Evolutionary conservation across 768 basidiomycete genomes (phyloP).

Genomic region (Crassisporium funariophilum): DNA sequence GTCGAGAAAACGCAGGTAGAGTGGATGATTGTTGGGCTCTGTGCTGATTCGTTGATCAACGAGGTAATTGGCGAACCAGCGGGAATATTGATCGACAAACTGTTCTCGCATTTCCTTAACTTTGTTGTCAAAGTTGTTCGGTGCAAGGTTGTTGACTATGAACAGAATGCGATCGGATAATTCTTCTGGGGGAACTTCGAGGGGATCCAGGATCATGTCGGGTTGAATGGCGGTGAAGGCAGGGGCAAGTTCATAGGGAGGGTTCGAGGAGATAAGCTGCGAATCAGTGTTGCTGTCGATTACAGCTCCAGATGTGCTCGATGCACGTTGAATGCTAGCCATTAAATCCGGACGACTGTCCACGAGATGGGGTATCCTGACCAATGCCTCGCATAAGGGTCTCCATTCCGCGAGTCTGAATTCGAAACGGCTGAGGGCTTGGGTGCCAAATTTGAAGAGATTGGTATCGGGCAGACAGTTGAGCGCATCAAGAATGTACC

Average conservation of each 20-base stretch:
- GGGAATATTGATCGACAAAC: constrained; percentile 81
- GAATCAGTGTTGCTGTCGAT: constrained; percentile 42
- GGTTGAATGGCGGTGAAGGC: constrained; percentile 78
- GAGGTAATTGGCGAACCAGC: constrained; percentile 98
- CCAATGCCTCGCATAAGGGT: constrained; percentile 85
- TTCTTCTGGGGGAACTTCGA: constrained; percentile 78
- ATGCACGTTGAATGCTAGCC: constrained; percentile 67
- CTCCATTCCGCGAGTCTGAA: constrained; percentile 89
- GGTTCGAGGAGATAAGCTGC: constrained; percentile 29
- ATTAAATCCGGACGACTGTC: constrained; percentile 85
- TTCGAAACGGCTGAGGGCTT: constrained; percentile 89
- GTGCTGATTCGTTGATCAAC: constrained; percentile 95
- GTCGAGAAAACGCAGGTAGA: constrained; percentile 94
- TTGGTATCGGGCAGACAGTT: constrained; percentile 90
- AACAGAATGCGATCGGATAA: constrained; percentile 93
- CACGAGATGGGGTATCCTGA: constrained; percentile 83
- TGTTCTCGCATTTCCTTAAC: constrained; percentile 81
- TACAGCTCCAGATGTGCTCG: constrained; percentile 53
- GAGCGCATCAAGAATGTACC: constrained; percentile 94
- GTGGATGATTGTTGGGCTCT: constrained; percentile 95
- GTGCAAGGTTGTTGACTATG: constrained; percentile 97
- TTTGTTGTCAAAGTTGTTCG: constrained; percentile 90
- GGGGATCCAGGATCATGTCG: constrained; percentile 62
- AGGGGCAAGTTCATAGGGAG: constrained; percentile 26
- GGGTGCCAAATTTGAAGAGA: constrained; percentile 92